Base-by-base conservation (phyloP, 2,329 filamentous ascomycete species). In the Fusarium sp. region DNA sequence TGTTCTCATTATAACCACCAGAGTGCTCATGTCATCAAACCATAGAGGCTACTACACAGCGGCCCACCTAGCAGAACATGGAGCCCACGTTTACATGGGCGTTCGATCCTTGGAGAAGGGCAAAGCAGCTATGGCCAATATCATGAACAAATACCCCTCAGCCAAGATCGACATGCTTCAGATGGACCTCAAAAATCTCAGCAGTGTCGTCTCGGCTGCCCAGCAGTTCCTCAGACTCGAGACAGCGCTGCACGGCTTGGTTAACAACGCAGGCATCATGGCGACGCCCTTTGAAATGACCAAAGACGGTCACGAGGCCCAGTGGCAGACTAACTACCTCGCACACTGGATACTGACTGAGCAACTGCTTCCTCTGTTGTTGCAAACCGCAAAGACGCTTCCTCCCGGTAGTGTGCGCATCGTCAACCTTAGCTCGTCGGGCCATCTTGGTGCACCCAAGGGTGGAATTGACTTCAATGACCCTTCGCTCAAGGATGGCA, bases 201-300 rank as follows among this genome's bases (percentile, higher is more conserved):
- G 25, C 8, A 41, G 48, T 13, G 58, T 66, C 0, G 54, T 65
- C 3, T 28, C 59, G 1, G 63, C 64, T 1, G 63, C 64, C 1
- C 57, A 64, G n/a, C 38, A 39, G 13, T 67, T 67, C 6, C 47
- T 67, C 9, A 44, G 44, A 0, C 35, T 42, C 1, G 63, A 67
- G 6, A 38, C 55, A 3, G 7, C 7, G 0, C 19, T 66, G 1
- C 59, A 68, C 2, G 51, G 58, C 1, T 58, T 68, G 2, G 29
- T 68, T n/a, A 63, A 66, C 15, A 68, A 64, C 3, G 65, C 65
- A 0, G 65, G 65, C 0, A 64, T 68, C 40, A 68, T 68, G 65
- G 53, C 53, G 3, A 58, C 65, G 0, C 58, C 65, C 0, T 57
- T 54, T 6, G 35, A 64, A 2, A 46, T 48, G 12, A 68, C 65